Percentiles rank a stretch among this genome's conserved stretches.
Evolutionary conservation across 768 basidiomycete genomes (phyloP).

Genomic region (Xerocomellus chrysenteron): DNA sequence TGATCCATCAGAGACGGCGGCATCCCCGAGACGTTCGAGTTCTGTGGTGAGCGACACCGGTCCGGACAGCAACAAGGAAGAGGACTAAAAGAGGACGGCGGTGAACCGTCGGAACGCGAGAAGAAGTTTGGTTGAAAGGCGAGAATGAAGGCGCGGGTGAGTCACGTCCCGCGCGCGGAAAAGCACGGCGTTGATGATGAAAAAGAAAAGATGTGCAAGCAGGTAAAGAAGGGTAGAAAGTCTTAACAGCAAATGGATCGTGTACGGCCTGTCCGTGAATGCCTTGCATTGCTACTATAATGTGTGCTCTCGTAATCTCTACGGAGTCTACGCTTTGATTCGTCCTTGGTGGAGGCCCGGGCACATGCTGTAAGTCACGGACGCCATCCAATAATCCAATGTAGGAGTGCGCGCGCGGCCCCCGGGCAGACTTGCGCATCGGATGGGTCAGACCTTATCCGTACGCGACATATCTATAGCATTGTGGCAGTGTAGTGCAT

Average conservation of each 20-base stretch:
- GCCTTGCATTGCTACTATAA: conserved; percentile 16
- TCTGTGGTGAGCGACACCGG: conserved; percentile 42
- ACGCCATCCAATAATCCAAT: not conserved
- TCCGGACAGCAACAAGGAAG: conserved; percentile 29
- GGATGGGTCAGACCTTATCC: no score
- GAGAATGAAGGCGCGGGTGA: conserved; percentile 41
- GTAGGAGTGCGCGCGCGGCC: no score
- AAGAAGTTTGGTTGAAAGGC: conserved; percentile 41
- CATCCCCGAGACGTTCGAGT: conserved; percentile 23
- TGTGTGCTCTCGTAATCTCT: conserved; percentile 7
- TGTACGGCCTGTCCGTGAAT: conserved; percentile 8
- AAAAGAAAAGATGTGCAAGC: conserved; percentile 34
- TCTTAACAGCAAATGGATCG: conserved; percentile 17
- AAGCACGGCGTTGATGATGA: not conserved
- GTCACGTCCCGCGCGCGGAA: conserved; percentile 1
- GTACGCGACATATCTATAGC: no score
- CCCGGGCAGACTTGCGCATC: no score
- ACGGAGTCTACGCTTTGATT: conserved; percentile 12
- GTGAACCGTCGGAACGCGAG: conserved; percentile 28
- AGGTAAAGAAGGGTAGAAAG: conserved; percentile 27
- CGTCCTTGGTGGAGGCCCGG: no score
- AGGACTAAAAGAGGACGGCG: no score
- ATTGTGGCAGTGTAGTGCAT: no score
- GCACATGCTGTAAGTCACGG: not conserved
- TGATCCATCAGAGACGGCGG: conserved; percentile 39